Evolutionary conservation across 1,139 yeast genomes (phyloP), one percentile per base, ranked within the genome.

Genomic region (Yarrowia galli): DNA sequence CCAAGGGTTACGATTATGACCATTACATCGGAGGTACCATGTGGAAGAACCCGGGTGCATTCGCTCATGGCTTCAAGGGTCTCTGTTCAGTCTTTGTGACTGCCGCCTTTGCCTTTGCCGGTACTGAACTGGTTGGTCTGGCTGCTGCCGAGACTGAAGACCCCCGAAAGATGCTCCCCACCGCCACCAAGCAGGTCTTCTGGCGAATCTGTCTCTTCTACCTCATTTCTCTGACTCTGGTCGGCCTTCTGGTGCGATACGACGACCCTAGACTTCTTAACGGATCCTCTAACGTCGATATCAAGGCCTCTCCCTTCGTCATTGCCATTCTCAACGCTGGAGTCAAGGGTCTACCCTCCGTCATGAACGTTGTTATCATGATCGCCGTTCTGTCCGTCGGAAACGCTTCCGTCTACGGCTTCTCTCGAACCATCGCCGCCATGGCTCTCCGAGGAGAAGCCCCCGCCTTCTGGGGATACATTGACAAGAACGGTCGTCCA

Each of bases 81-180:
- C 87, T 91, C 36, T 86, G 92, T 74, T 82, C 91, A 15, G 90
- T 89, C 43, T 89, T 92, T 74, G 92, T 92, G 67, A 86, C 89
- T 35, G 96, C 97, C 32, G 96, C 97, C 4, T 92, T 91, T 78
- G 87, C 97, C 4, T 89, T 90, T 74, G 92, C 93, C 67, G 96
- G 96, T 73, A 86, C 89, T 67, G 97, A 91, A 79, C 82, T 89
- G 75, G 89, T 89, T 69, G 96, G 96, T 68, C 81, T 92, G 71
- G 92, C 96, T 18, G 92, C 96, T 45, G 92, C 96, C 22, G 97
- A 92, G 79, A 87, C 96, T 56, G 82, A 82, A 54, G 87, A 89
- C 76, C 97, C 97, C 67, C 82, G 89, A 76, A 83, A 81, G 73
- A 80, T 89, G 8, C 81, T 89, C 68, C 92, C 93, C 68, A 79